Conservation (phyloP, 2,329 filamentous ascomycete genomes). For the Graphiopsis chlorocephala region DNA sequence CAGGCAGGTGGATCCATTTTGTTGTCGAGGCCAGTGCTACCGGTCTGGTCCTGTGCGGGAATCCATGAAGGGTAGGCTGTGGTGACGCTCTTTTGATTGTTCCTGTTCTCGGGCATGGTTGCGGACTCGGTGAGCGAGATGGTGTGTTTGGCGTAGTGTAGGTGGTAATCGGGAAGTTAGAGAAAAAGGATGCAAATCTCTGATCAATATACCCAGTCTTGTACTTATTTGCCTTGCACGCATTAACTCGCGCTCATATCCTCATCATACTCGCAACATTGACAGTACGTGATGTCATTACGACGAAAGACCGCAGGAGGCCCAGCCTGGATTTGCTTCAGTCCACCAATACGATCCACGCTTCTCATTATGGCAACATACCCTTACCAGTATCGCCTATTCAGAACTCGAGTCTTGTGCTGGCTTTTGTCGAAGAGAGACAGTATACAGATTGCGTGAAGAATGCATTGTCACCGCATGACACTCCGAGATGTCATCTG, state of each 20-base stretch:
- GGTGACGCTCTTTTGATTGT: not conserved
- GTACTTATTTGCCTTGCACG: not conserved
- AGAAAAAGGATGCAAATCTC: not conserved
- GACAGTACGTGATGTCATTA: conserved; percentile 1
- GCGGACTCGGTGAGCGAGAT: not conserved
- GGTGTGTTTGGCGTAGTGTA: not conserved
- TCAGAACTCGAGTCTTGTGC: not conserved
- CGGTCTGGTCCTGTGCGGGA: conserved; percentile 32
- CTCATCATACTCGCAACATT: conserved; percentile 1
- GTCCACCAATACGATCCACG: not conserved
- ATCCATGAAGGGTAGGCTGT: conserved; percentile 29
- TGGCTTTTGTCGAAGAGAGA: not conserved
- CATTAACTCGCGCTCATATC: not conserved
- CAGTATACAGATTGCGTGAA: not conserved
- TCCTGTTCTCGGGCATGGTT: conserved; percentile 6
- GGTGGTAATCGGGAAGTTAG: not conserved
- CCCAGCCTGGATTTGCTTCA: not conserved
- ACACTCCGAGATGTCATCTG: not conserved
- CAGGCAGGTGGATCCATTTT: conserved; percentile 32
- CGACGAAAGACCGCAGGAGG: conserved; percentile 7
- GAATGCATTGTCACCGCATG: not conserved
- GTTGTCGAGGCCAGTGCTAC: conserved; percentile 32
- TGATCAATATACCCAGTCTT: not conserved
- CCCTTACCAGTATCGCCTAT: not conserved
- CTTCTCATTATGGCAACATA: not conserved